A percentile compares a stretch with the other conserved stretches of the same genome.
phyloP scores from a whole-genome alignment of 306 rosid species.

The Oxytropis ochrocephala region DNA sequence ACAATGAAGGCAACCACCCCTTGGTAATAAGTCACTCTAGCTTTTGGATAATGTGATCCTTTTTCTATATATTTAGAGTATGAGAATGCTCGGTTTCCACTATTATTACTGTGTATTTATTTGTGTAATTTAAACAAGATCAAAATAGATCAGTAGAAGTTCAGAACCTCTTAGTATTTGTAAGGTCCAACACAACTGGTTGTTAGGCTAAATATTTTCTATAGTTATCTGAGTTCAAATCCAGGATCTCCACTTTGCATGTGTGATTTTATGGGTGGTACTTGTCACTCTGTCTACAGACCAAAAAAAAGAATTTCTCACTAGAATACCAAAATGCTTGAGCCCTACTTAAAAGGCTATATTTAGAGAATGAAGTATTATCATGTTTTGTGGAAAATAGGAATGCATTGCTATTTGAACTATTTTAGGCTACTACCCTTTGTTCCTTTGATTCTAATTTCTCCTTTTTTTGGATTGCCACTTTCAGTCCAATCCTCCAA shows the following conservation, averaged over 20 bases:
- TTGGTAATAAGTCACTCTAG: too few relatives aligned
- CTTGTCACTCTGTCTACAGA: too few relatives aligned
- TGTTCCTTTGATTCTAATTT: background rate
- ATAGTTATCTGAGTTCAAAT: too few relatives aligned
- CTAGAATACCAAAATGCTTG: background rate
- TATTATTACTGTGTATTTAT: background rate
- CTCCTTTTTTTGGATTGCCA: background rate
- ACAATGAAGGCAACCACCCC: too few relatives aligned
- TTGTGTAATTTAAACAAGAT: background rate
- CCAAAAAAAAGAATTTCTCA: background rate
- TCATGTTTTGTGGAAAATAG: background rate
- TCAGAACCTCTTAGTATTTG: too few relatives aligned
- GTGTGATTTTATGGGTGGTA: too few relatives aligned
- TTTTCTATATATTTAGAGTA: background rate
- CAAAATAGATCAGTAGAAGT: background rate
- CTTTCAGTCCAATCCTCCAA: constrained; percentile 68
- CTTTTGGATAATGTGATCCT: too few relatives aligned
- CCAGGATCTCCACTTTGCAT: too few relatives aligned
- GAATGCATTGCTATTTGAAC: background rate
- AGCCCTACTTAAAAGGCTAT: background rate
- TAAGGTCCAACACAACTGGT: too few relatives aligned
- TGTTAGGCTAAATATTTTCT: too few relatives aligned
- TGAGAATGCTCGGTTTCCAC: background rate
- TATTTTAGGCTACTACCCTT: background rate
- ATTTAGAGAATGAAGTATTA: background rate